Evolutionary conservation across 305 asterid species (phyloP), one percentile per base, ranked within the genome.

Genomic region (Solanum hybrid): DNA sequence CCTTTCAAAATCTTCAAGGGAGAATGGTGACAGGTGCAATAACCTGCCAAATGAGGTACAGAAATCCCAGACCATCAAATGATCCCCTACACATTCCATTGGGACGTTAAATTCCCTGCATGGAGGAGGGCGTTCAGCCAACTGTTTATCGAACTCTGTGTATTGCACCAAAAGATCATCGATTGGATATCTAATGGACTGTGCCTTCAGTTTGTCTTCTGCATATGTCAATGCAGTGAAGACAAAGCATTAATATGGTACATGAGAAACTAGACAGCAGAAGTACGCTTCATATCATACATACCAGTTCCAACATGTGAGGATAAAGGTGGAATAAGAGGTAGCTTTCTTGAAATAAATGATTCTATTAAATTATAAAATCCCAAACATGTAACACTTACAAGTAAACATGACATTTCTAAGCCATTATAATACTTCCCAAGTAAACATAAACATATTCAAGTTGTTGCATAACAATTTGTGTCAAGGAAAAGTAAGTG

Each of bases 51-150:
- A 97, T 80, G 98, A 95, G 89, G 96, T 90, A 92, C 96, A 94
- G 90, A 97, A 96, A 92, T 97, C 99, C 99, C 99, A 96, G 86
- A 95, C 97, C 99, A 97, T 97, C 94, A 97, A 75, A 86, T 94
- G 94, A 92, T 95, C 95, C 91, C 98, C 99, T 56, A 95, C 96
- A 92, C 97, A 96, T 88, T 93, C 93, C 96, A 95, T 95, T 64
- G 99, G 97, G 89, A 95, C 93, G 89, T 84, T 92, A 90, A 96
- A 96, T 88, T 97, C 97, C 90, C 91, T 90, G 92, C 95, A 93
- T 10, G 93, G 97, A 75, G 91, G 87, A 90, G 99, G 97, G 88
- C 96, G 95, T 87, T 93, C 95, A 36, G 87, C 89, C 92, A 96
- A 91, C 89, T 92, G 92, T 17, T 89, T 94, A 91, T 96, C 98